Conservation (phyloP, 129 eudicot genomes). For the Scalesia atractyloides region DNA sequence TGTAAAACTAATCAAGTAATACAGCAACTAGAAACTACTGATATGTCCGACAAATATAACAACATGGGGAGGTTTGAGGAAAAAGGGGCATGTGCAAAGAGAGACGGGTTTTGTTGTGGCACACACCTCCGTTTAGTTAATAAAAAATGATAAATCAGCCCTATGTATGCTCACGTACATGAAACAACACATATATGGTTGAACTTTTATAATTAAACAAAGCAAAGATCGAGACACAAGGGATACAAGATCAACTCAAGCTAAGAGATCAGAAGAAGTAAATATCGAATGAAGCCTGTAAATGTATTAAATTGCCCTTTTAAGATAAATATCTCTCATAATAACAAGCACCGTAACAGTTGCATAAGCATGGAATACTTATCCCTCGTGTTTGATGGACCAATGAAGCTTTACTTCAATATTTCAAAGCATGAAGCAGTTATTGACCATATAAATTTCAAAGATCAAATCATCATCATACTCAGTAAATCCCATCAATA, state of each 20-base stretch:
- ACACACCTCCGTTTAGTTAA: not conserved
- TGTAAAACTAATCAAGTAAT: not conserved
- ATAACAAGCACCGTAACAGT: not conserved
- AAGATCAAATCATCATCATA: not conserved
- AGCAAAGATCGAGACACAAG: constrained; percentile 1
- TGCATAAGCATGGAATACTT: not conserved
- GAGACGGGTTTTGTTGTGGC: not conserved
- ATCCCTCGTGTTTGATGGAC: not conserved
- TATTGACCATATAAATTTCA: not conserved
- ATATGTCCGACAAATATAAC: not conserved
- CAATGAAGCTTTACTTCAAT: not conserved
- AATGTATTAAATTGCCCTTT: not conserved
- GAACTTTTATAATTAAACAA: not conserved
- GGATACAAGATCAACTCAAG: constrained; percentile 8
- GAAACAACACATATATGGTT: constrained; percentile 1
- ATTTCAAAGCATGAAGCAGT: constrained; percentile 4
- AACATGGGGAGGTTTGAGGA: not conserved
- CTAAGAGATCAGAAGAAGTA: not conserved
- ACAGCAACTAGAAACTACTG: not conserved
- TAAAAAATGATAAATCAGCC: not conserved
- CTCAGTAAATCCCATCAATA: no score
- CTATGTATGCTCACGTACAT: constrained; percentile 15
- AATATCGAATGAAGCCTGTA: constrained; percentile 6
- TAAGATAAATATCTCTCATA: not conserved
- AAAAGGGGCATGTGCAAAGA: constrained; percentile 8